Percentiles rank a stretch among this genome's conserved stretches.
phyloP scores from a whole-genome alignment of 2,329 filamentous ascomycete genomes.

The Dactylellina drechsleri region DNA sequence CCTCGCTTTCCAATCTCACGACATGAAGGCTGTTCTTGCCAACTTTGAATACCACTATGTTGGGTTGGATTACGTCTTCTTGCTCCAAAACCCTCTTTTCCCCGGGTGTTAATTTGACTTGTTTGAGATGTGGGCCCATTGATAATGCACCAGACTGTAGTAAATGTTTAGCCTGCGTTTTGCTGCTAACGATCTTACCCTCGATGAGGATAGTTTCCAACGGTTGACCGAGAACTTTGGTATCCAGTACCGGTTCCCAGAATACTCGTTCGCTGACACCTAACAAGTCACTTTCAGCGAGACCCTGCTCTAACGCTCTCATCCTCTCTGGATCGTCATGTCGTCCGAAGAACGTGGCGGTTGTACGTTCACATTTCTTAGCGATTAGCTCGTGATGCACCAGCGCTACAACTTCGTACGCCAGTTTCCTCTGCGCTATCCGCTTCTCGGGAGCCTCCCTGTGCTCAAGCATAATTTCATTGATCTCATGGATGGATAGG shows the following conservation, averaged over 20 bases:
- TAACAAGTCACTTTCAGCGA: conserved; percentile 13
- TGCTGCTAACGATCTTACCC: conserved; percentile 19
- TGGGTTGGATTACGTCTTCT: conserved; percentile 21
- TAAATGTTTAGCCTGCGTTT: conserved; percentile 28
- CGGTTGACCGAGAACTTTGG: conserved; percentile 15
- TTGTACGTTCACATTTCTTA: conserved; percentile 67
- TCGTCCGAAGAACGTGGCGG: conserved; percentile 30
- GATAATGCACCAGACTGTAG: conserved; percentile 33
- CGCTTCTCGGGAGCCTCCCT: conserved; percentile 74
- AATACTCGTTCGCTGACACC: conserved; percentile 22
- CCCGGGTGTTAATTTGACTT: conserved; percentile 13
- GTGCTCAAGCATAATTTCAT: conserved; percentile 75
- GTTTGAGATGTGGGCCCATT: conserved; percentile 40
- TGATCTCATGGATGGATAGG: conserved; percentile 76
- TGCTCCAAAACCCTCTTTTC: conserved; percentile 2
- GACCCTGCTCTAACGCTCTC: conserved; percentile 1
- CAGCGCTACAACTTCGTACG: conserved; percentile 81
- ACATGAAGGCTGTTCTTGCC: conserved; percentile 44
- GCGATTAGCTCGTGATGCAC: conserved; percentile 78
- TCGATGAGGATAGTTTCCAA: conserved; percentile 27
- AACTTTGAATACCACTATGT: conserved; percentile 34
- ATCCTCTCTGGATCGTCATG: neutral
- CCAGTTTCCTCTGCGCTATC: conserved; percentile 82
- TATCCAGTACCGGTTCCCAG: conserved; percentile 23
- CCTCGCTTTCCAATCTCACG: conserved; percentile 12